Evolutionary conservation across 2,329 filamentous ascomycete species (phyloP), one percentile per base, ranked within the genome.

Genomic region (Cercospora beticola): DNA sequence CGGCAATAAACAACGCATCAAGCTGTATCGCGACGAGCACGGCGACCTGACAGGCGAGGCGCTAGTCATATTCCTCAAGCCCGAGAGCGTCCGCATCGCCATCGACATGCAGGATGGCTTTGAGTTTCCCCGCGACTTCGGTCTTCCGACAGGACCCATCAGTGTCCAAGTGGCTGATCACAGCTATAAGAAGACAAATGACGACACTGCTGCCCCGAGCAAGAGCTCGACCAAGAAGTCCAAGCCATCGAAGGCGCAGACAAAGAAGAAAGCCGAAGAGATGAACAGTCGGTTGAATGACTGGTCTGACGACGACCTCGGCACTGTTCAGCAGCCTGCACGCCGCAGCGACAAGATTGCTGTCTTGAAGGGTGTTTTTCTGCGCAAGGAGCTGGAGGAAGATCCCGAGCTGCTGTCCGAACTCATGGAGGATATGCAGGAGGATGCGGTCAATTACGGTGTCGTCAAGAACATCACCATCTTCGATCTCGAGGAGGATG

Each of bases 11-110:
- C 92, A 93, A 56, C 90, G 95, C 43, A 94, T 99, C 81, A 98
- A 97, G 82, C 88, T 99, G 80, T 99, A 99, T 81, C 88, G 85
- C 21, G 90, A 97, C 78, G 88, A 91, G 1, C 82, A 89, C 1
- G 95, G 93, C 21, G 87, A 88, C 16, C 97, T 97, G 85, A 98
- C 97, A 78, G 95, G 95, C 69, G 94, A 98, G 78, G 94, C 92
- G 2, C 85, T 99, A 33, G 85, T 99, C 66, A 76, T 98, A 40
- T 99, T 96, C 82, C 97, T 97, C 86, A 92, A 95, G 74, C 91
- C 93, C 0, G 93, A 97, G 77, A 96, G 92, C n/a, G 94, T 99
- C 68, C 84, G 91, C 52, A 90, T 93, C 82, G 92, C 92, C 56
- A 91, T 94, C 72, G 88, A 90, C 82, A 85, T 95, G 75, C 85